Percentiles rank a stretch among this genome's conserved stretches.
phyloP scores from a whole-genome alignment of 805 yeast genomes.

The Cyberlindnera samutprakarnensis region DNA sequence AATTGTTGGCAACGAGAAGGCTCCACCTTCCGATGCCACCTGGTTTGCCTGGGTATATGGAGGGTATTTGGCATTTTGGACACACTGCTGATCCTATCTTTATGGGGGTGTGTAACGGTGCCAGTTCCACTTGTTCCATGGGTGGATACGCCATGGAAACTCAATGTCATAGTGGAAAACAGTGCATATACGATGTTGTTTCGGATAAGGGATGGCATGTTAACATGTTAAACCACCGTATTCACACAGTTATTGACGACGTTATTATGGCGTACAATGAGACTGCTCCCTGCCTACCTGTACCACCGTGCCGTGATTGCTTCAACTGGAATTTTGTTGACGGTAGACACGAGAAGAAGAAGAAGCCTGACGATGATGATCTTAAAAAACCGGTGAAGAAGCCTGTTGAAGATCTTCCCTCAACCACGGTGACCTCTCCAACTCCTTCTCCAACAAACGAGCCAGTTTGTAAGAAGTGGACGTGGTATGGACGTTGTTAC shows the following conservation, averaged over 20 bases:
- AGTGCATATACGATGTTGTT: conserved; percentile 85
- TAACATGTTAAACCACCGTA: conserved; percentile 79
- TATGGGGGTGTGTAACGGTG: conserved; percentile 96
- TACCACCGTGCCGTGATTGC: conserved; percentile 86
- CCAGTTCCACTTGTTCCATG: conserved; percentile 77
- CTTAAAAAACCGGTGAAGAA: conserved; percentile 1
- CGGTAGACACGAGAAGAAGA: conserved; percentile 9
- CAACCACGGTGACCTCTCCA: background rate
- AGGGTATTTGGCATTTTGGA: conserved; percentile 91
- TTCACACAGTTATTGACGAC: conserved; percentile 83
- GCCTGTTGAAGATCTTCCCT: background rate
- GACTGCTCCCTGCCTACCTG: conserved; percentile 65
- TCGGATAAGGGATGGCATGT: conserved; percentile 88
- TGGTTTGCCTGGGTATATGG: conserved; percentile 68
- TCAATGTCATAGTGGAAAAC: conserved; percentile 84
- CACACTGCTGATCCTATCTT: conserved; percentile 96
- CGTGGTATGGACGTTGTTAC: conserved; percentile 56
- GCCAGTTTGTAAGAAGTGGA: conserved; percentile 24
- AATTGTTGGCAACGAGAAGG: conserved; percentile 71
- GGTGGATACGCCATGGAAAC: conserved; percentile 98
- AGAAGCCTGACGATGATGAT: conserved; percentile 1
- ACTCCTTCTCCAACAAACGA: conserved; percentile 15
- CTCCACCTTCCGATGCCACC: conserved; percentile 92
- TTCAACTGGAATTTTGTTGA: conserved; percentile 78
- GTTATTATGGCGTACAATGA: conserved; percentile 64